A percentile compares a stretch with the other conserved stretches of the same genome.
These are phyloP conservation scores for Neocatenulostroma microsporum DNA, from an alignment of 2,329 filamentous ascomycete genomes.

Conservation along the genomic window DNA sequence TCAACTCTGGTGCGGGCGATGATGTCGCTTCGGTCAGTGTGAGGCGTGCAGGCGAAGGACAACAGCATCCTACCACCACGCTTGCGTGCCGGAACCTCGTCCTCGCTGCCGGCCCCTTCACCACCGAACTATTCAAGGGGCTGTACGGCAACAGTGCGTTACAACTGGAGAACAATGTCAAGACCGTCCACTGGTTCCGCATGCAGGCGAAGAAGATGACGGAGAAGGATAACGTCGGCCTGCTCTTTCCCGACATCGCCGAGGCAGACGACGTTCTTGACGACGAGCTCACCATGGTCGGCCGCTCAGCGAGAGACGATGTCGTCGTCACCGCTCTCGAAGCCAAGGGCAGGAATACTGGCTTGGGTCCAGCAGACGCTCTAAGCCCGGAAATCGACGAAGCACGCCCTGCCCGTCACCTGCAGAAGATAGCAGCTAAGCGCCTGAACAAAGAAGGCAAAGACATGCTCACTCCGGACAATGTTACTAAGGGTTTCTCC, in stretches of 20 bases:
- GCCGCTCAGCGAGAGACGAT: background rate
- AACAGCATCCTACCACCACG: background rate
- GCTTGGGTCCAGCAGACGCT: slow-evolving; percentile 1
- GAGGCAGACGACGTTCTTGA: slow-evolving; percentile 2
- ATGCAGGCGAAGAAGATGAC: background rate
- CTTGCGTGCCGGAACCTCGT: slow-evolving; percentile 16
- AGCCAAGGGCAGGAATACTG: background rate
- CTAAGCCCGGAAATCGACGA: background rate
- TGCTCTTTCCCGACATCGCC: slow-evolving; percentile 4
- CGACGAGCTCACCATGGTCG: slow-evolving; percentile 6
- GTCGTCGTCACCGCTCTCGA: slow-evolving; percentile 1
- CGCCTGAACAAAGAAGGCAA: background rate
- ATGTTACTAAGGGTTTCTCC: slow-evolving; percentile 1
- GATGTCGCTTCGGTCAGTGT: slow-evolving; percentile 8
- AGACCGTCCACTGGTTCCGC: slow-evolving; percentile 5
- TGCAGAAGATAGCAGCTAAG: slow-evolving; percentile 5
- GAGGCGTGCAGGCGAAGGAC: no score
- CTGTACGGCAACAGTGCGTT: slow-evolving; percentile 4
- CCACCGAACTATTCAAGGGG: slow-evolving; percentile 9
- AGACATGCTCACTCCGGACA: slow-evolving; percentile 2
- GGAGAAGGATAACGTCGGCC: slow-evolving; percentile 2
- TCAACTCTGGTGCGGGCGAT: slow-evolving; percentile 1
- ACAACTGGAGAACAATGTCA: slow-evolving; percentile 8
- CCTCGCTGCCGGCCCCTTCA: slow-evolving; percentile 19
- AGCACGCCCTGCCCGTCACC: slow-evolving; percentile 1